Conservation (phyloP, 1,139 yeast genomes). For the Suhomyces kunorum region DNA sequence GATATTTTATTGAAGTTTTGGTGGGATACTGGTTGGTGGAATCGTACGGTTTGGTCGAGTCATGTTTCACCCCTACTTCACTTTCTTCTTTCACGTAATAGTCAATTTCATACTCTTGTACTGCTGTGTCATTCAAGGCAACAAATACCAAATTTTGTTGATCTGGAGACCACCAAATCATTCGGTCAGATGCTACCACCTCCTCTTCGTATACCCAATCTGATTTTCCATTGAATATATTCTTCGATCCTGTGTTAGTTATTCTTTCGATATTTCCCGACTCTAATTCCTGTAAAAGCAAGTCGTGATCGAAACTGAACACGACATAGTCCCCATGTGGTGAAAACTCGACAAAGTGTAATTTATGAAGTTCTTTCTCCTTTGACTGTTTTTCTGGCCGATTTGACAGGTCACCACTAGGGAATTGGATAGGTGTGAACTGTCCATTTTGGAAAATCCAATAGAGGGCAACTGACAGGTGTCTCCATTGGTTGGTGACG, state of each 20-base stretch:
- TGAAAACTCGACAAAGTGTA: conserved; percentile 70
- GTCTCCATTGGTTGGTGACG: conserved; percentile 57
- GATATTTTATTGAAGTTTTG: conserved; percentile 61
- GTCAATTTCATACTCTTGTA: conserved; percentile 64
- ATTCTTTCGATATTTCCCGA: conserved; percentile 38
- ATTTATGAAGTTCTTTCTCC: conserved; percentile 23
- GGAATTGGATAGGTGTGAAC: conserved; percentile 43
- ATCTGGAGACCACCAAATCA: conserved; percentile 89
- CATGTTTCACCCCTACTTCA: conserved; percentile 32
- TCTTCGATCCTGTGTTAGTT: conserved; percentile 66
- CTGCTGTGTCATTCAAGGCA: conserved; percentile 69
- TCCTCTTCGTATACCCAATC: conserved; percentile 99
- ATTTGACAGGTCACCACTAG: too few relatives aligned
- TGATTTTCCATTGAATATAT: conserved; percentile 81
- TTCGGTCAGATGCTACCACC: conserved; percentile 60
- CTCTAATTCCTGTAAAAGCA: conserved; percentile 50
- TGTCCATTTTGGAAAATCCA: conserved; percentile 50
- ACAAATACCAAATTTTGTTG: conserved; percentile 65
- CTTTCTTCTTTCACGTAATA: conserved; percentile 50
- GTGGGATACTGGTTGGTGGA: conserved; percentile 56
- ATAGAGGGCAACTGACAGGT: conserved; percentile 66
- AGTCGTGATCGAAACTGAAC: conserved; percentile 64
- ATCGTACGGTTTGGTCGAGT: conserved; percentile 21
- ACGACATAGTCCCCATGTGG: conserved; percentile 69
- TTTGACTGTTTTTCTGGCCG: too few relatives aligned